Evolutionary conservation across 768 basidiomycete species (phyloP).

Genomic region (Auricularia auricula-judae): DNA sequence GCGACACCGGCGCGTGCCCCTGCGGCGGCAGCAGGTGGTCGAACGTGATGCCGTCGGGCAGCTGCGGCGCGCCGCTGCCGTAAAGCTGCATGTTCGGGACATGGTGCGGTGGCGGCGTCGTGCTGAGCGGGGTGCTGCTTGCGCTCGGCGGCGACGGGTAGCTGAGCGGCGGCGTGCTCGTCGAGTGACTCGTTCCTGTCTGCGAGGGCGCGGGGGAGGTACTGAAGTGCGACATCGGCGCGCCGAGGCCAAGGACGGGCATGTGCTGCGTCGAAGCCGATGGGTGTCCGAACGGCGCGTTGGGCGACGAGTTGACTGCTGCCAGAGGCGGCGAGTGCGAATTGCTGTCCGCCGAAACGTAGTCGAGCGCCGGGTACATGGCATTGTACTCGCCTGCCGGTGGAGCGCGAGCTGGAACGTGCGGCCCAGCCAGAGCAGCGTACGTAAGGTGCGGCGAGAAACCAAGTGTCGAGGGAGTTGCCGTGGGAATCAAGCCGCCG

Average conservation of each 20-base stretch:
- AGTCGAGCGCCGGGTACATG: conserved; percentile 13
- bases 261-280: not conserved
- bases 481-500: not conserved
- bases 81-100: not conserved
- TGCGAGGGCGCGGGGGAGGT: not conserved
- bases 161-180: not conserved
- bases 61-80: not conserved
- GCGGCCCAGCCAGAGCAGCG: conserved; percentile 15
- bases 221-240: not conserved
- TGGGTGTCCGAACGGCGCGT: not conserved
- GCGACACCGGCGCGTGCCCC: conserved; percentile 33
- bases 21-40: not conserved
- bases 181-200: not conserved
- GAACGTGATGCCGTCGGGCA: not conserved
- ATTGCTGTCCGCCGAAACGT: conserved; percentile 1
- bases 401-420: conserved; percentile 6
- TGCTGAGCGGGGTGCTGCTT: not conserved
- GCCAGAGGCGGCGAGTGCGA: not conserved
- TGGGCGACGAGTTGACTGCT: not conserved
- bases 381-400: conserved; percentile 15
- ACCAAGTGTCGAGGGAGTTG: not conserved
- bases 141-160: not conserved
- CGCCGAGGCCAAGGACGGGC: not conserved
- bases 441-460: conserved; percentile 15
- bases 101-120: not conserved